Percentiles rank a stretch among this genome's conserved stretches.
phyloP scores from a whole-genome alignment of 805 yeast species.

The Teunomyces funiuensis region DNA sequence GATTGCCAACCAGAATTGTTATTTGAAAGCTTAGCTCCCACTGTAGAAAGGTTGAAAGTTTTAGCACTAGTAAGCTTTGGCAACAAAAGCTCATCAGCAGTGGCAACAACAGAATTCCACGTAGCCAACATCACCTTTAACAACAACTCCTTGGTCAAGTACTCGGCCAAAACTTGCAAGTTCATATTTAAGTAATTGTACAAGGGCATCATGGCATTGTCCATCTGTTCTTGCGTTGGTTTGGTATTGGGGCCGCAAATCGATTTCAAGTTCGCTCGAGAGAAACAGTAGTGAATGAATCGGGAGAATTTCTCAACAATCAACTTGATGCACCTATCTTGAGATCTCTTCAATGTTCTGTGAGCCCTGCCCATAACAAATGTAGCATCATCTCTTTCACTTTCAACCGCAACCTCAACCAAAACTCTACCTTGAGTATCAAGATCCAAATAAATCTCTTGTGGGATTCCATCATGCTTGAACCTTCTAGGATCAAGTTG shows the following conservation, averaged over 20 bases:
- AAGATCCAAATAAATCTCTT: conserved; percentile 55
- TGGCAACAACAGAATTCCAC: conserved; percentile 71
- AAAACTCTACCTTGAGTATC: conserved; percentile 69
- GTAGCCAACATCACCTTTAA: conserved; percentile 70
- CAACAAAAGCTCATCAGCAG: conserved; percentile 69
- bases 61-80: conserved; percentile 63
- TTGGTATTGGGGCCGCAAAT: conserved; percentile 48
- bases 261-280: conserved; percentile 55
- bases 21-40: conserved; percentile 18
- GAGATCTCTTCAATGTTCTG: conserved; percentile 60
- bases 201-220: conserved; percentile 68
- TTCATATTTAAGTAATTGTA: conserved; percentile 73
- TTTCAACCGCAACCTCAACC: conserved; percentile 71
- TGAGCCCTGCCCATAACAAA: conserved; percentile 78
- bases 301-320: conserved; percentile 74
- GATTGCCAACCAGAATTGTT: conserved; percentile 37
- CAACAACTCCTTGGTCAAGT: conserved; percentile 54
- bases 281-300: conserved; percentile 57
- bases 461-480: conserved; percentile 67
- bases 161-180: conserved; percentile 60
- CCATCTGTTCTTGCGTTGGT: conserved; percentile 49
- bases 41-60: conserved; percentile 23
- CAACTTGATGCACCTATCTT: conserved; percentile 63
- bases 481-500: conserved; percentile 62
- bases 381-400: conserved; percentile 75